Evolutionary conservation across 768 basidiomycete species (phyloP).

Genomic region (Cantharellus anzutake): DNA sequence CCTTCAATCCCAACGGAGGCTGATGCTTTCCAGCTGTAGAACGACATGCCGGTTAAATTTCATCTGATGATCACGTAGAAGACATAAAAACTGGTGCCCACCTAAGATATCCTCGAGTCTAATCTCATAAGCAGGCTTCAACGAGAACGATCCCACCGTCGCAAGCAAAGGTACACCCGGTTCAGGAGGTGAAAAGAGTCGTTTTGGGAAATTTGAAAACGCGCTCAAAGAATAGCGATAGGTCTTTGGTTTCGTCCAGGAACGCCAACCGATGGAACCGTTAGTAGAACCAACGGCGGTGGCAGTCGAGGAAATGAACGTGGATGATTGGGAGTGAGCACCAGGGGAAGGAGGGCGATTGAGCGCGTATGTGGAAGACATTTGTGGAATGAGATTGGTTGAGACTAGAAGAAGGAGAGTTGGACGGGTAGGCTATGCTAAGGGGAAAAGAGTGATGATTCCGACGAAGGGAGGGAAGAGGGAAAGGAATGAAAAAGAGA

Average conservation of each 20-base stretch:
- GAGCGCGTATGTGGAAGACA: too few species aligned
- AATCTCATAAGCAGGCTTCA: constrained; percentile 1
- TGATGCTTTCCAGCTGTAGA: constrained; percentile 1
- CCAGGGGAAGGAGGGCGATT: too few species aligned
- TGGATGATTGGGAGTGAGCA: too few species aligned
- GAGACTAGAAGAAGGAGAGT: too few species aligned
- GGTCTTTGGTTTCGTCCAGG: neutral
- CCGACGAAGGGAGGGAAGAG: too few species aligned
- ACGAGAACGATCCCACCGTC: neutral
- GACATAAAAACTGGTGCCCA: neutral
- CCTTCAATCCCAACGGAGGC: constrained; percentile 4
- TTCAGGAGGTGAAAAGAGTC: constrained; percentile 3
- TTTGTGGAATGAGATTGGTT: too few species aligned
- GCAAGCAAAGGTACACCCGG: constrained; percentile 1
- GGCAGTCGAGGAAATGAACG: too few species aligned
- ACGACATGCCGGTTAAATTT: neutral
- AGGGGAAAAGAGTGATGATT: too few species aligned
- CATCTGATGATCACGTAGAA: neutral
- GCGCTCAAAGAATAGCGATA: neutral
- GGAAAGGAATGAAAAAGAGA: too few species aligned
- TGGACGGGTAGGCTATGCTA: too few species aligned
- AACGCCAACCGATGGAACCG: too few species aligned
- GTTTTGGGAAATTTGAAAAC: constrained; percentile 1
- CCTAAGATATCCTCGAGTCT: constrained; percentile 4
- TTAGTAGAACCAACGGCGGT: too few species aligned